Percentiles rank a stretch among this genome's conserved stretches.
Evolutionary conservation across 2,329 filamentous ascomycete genomes (phyloP).

Genomic region (Alternaria consortialis): DNA sequence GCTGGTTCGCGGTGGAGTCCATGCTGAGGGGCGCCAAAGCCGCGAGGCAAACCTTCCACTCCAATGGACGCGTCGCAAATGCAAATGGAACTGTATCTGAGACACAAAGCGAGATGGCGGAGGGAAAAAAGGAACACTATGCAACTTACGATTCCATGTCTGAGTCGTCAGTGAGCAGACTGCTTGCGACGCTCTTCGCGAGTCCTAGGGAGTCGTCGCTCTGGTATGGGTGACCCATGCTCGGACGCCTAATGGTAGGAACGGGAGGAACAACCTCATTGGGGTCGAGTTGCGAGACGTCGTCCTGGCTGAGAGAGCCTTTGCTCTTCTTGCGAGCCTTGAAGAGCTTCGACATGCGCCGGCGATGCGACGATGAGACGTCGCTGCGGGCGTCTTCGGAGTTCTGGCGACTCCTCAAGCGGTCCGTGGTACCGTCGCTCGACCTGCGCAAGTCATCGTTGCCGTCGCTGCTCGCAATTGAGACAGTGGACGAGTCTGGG

Average conservation of each 20-base stretch:
- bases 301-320: conserved; percentile 42
- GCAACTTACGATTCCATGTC: conserved; percentile 60
- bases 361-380: conserved; percentile 50
- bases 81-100: conserved; percentile 15
- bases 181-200: conserved; percentile 58
- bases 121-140: conserved; percentile 13
- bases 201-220: conserved; percentile 56
- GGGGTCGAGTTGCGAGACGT: conserved; percentile 33
- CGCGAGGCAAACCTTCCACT: conserved; percentile 12
- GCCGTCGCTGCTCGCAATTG: conserved; percentile 44
- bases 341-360: conserved; percentile 63
- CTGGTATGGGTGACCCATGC: conserved; percentile 27
- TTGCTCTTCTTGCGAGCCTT: conserved; percentile 55
- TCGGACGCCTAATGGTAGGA: conserved; percentile 27
- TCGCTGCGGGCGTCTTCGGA: conserved; percentile 54
- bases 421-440: conserved; percentile 53
- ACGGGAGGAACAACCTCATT: conserved; percentile 35
- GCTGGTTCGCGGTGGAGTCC: conserved; percentile 27
- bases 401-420: conserved; percentile 48
- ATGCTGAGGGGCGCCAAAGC: conserved; percentile 29
- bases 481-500: conserved; percentile 43
- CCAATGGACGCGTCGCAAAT: conserved; percentile 13
- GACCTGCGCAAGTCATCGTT: conserved; percentile 40
- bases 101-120: conserved; percentile 8
- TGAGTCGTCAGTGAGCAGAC: conserved; percentile 61